phyloP scores from a whole-genome alignment of 805 yeast genomes.

The Zygotorulaspora florentina region DNA sequence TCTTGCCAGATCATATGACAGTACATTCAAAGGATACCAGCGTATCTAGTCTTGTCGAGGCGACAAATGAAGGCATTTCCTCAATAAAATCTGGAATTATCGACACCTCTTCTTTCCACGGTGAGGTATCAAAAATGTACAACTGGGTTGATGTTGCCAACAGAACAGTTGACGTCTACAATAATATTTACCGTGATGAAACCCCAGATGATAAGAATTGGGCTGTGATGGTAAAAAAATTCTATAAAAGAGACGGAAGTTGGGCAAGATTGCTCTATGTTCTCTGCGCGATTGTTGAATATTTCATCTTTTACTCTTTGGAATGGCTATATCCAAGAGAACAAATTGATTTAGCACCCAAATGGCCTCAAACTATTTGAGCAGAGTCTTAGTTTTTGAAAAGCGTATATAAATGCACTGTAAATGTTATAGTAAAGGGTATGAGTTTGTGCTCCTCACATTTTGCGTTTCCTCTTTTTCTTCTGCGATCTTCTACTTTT shows the following conservation, averaged over 20 bases:
- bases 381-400: too few species aligned
- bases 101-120: slow-evolving; percentile 74
- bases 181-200: slow-evolving; percentile 39
- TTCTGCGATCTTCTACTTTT: not conserved
- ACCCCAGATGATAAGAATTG: slow-evolving; percentile 47
- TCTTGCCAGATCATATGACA: slow-evolving; percentile 88
- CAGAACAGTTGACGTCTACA: slow-evolving; percentile 80
- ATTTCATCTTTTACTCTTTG: slow-evolving; percentile 55
- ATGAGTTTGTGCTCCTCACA: too few species aligned
- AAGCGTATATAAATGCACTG: too few species aligned
- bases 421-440: too few species aligned
- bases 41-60: slow-evolving; percentile 71
- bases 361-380: slow-evolving; percentile 57
- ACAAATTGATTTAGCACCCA: slow-evolving; percentile 66
- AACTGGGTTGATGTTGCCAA: slow-evolving; percentile 88
- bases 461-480: too few species aligned
- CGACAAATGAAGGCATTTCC: slow-evolving; percentile 66
- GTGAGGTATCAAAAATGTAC: slow-evolving; percentile 74
- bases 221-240: slow-evolving; percentile 54
- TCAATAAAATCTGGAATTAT: slow-evolving; percentile 52
- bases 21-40: slow-evolving; percentile 79
- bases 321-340: slow-evolving; percentile 68
- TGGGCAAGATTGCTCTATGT: slow-evolving; percentile 86
- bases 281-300: slow-evolving; percentile 76
- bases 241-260: slow-evolving; percentile 51